Conservation (phyloP, 768 basidiomycete genomes). For the Termitomyces sp. region DNA sequence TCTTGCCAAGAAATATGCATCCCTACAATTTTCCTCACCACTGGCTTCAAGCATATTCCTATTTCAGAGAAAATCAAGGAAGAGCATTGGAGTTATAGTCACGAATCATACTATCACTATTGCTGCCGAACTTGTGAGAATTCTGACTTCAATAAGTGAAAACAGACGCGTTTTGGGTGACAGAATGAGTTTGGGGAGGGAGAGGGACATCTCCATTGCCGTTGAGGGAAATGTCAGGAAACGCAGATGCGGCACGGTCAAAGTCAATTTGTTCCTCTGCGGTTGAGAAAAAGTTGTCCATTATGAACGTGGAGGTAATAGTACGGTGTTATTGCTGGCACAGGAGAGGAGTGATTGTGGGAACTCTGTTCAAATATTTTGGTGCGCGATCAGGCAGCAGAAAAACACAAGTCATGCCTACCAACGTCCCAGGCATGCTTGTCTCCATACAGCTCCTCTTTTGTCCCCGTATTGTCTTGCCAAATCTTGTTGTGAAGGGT, state of each 20-base stretch:
- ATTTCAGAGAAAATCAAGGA: too few relatives aligned
- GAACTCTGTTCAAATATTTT: conserved; percentile 8
- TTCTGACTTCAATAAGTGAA: conserved; percentile 31
- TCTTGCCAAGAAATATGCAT: too few relatives aligned
- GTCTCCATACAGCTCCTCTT: conserved; percentile 67
- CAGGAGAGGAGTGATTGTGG: conserved; percentile 13
- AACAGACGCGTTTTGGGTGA: conserved; percentile 29
- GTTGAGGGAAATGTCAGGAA: conserved; percentile 81
- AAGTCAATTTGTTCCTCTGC: conserved; percentile 68
- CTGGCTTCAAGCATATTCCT: too few relatives aligned
- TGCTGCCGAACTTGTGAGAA: conserved; percentile 76
- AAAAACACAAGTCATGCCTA: conserved; percentile 46
- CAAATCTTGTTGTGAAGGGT: conserved; percentile 68
- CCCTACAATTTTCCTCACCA: too few relatives aligned
- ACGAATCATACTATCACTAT: conserved; percentile 97
- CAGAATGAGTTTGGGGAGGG: conserved; percentile 24
- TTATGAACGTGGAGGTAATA: conserved; percentile 11
- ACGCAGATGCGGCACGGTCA: conserved; percentile 75
- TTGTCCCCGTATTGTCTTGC: conserved; percentile 63
- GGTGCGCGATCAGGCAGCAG: background rate
- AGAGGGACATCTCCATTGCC: conserved; percentile 51
- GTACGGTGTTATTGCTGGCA: background rate
- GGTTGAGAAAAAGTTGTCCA: conserved; percentile 24
- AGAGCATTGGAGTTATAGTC: conserved; percentile 50
- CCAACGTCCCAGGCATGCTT: conserved; percentile 69